Percentiles rank a stretch among this genome's conserved stretches.
Conservation (phyloP, 2,329 filamentous ascomycete genomes). For the Colletotrichum shisoi region DNA sequence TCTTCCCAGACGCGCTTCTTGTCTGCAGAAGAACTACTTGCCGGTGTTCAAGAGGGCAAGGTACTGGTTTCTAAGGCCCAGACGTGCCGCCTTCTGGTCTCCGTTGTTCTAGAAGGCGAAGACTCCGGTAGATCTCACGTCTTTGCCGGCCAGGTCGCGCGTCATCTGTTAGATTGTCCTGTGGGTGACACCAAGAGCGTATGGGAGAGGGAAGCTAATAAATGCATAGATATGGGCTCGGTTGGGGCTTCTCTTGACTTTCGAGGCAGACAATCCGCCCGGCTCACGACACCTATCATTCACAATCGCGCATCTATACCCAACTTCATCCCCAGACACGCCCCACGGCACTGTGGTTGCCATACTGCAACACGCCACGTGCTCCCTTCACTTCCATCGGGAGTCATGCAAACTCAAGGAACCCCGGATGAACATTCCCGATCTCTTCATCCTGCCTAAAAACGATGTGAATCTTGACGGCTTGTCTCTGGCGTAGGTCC, state of each 20-base stretch:
- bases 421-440: not conserved
- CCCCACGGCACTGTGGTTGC: slow-evolving; percentile 44
- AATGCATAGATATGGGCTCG: slow-evolving; percentile 26
- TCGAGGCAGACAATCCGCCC: not conserved
- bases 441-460: not conserved
- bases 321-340: slow-evolving; percentile 46
- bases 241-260: slow-evolving; percentile 23
- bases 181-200: not conserved
- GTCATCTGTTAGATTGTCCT: slow-evolving; percentile 1
- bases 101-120: slow-evolving; percentile 9
- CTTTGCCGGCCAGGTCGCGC: not conserved
- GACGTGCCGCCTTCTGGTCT: slow-evolving; percentile 5
- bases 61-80: slow-evolving; percentile 14
- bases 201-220: not conserved
- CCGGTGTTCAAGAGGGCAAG: not conserved
- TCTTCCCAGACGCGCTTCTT: not conserved
- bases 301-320: slow-evolving; percentile 50
- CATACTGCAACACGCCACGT: slow-evolving; percentile 41
- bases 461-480: not conserved
- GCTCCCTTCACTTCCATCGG: slow-evolving; percentile 28
- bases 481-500: slow-evolving; percentile 7
- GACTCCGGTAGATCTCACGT: not conserved
- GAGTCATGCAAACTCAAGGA: not conserved
- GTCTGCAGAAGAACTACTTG: slow-evolving; percentile 16
- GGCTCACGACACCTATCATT: slow-evolving; percentile 42